Evolutionary conservation across 2,329 filamentous ascomycete genomes (phyloP), one percentile per base, ranked within the genome.

Genomic region (Botryotinia calthae): DNA sequence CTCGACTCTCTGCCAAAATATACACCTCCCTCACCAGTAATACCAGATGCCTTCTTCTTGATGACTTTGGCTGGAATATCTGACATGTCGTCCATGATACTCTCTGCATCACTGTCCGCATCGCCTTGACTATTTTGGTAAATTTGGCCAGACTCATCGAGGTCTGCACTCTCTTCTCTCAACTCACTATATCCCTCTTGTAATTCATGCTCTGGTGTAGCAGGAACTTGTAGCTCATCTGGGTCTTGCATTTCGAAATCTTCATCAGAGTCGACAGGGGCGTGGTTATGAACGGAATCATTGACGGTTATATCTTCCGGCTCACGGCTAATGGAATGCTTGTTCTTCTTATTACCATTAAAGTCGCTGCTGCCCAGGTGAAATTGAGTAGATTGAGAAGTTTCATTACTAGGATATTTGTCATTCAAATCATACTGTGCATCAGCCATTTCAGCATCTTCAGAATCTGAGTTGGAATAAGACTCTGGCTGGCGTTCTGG

Each of bases 1-100:
- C 65, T 68, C 20, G 37, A 51, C 12, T 68, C 48, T 44, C 20
- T 68, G n/a, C 34, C 65, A 8, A 58, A 58, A 56, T 56, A 56
- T 42, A 68, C 37, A 42, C 40, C 48, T 18, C 37, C n/a, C 18
- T 58, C 37, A 5, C 48, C 48, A 16, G 42, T 56, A 31, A 68
- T 12, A 42, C 65, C 37, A 56, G 48, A n/a, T 10, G 48, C 51
- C n/a, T 4, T 68, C n/a, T 56, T 67, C 34, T 68, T 68, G 6
- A 37, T 42, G 42, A 64, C 46, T 62, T 34, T 56, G n/a, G 59
- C 59, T 18, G 63, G 42, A 65, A 66, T 59, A 31, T 64, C 61
- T 31, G 70, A 67, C 70, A 71, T 71, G 20, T 58, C 20, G n/a
- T 71, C 70, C 59, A 71, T 42, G 48, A 22, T n/a, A 44, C 70